Conservation (phyloP, 2,329 filamentous ascomycete genomes). For the Reticulascus tulasneorum region DNA sequence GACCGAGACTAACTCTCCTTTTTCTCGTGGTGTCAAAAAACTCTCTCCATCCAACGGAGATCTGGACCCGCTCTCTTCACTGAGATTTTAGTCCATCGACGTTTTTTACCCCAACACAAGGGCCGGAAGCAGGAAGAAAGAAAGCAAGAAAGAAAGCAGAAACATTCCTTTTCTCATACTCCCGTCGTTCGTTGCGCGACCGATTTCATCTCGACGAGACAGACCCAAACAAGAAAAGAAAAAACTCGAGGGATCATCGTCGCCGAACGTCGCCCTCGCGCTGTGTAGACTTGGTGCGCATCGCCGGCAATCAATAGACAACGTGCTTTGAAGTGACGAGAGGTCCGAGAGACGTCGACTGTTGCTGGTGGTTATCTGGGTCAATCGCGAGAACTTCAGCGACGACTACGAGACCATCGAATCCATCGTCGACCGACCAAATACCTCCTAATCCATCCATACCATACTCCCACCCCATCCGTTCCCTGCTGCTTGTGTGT, state of each 20-base stretch:
- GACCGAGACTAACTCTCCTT: constrained; percentile 3
- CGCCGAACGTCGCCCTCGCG: constrained; percentile 12
- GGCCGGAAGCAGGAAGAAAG: constrained; percentile 40
- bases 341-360: constrained; percentile 13
- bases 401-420: constrained; percentile 11
- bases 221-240: constrained; percentile 13
- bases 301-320: constrained; percentile 13
- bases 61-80: constrained; percentile 10
- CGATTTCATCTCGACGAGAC: constrained; percentile 14
- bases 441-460: too few species aligned
- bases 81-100: constrained; percentile 9
- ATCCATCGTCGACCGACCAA: constrained; percentile 9
- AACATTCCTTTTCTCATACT: constrained; percentile 29
- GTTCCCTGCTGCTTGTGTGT: neutral
- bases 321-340: constrained; percentile 14
- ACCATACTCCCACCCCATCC: constrained; percentile 4
- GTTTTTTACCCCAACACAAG: constrained; percentile 10
- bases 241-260: constrained; percentile 5
- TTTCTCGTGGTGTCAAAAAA: neutral
- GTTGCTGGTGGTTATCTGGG: constrained; percentile 13
- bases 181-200: constrained; percentile 11
- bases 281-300: constrained; percentile 13
- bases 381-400: constrained; percentile 9
- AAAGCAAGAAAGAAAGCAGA: constrained; percentile 35
- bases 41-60: constrained; percentile 5